phyloP scores from a whole-genome alignment of 2,329 filamentous ascomycete species.

The Hymenotorrendiella dingleyae region DNA sequence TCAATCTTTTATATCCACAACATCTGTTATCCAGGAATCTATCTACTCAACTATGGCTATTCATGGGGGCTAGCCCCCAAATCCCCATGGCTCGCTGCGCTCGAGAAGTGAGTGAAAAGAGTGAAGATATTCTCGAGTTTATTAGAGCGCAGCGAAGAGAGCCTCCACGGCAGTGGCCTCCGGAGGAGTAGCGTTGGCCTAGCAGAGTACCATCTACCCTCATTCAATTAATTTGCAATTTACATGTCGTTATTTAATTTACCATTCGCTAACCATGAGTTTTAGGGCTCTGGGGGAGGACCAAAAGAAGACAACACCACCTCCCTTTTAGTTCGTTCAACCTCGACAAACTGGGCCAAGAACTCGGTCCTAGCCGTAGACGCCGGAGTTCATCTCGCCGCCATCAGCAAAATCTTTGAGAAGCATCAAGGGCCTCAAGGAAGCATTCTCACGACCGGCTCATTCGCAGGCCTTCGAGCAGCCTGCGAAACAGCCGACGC shows the following conservation, averaged over 20 bases:
- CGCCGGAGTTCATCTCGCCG: constrained; percentile 81
- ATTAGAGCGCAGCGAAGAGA: too few species aligned
- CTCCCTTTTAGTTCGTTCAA: constrained; percentile 79
- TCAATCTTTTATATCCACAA: too few species aligned
- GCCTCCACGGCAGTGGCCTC: too few species aligned
- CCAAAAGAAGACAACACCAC: constrained; percentile 87
- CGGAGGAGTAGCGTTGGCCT: too few species aligned
- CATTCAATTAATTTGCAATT: too few species aligned
- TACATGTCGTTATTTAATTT: background rate
- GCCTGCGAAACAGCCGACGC: constrained; percentile 60
- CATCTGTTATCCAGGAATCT: too few species aligned
- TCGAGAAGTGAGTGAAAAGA: too few species aligned
- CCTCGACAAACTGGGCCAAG: constrained; percentile 70
- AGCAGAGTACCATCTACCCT: too few species aligned
- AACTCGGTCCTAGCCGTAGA: constrained; percentile 88
- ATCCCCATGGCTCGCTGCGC: too few species aligned
- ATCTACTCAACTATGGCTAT: too few species aligned
- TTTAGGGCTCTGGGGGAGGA: constrained; percentile 75
- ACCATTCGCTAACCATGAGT: background rate
- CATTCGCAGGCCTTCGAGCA: constrained; percentile 74
- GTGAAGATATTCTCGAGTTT: background rate
- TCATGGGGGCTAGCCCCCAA: background rate
- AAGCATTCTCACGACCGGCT: constrained; percentile 56
- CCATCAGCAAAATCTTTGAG: constrained; percentile 70
- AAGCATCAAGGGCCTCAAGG: constrained; percentile 36